Conservation (phyloP, 331 rosid species). For the Quercus phellos region DNA sequence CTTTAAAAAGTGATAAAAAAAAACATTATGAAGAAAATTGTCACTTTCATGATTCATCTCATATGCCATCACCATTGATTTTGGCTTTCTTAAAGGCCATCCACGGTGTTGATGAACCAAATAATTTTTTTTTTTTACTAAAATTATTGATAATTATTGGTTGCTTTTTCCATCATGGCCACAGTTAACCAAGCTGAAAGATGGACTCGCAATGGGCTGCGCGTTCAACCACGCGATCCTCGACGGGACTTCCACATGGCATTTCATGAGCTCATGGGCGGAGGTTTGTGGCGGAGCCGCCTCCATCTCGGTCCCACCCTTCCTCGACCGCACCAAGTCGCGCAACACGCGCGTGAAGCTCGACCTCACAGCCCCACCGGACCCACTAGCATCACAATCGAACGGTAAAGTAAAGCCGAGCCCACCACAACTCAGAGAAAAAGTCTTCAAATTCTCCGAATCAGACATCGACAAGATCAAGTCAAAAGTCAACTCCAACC, state of each 20-base stretch:
- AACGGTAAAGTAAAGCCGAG: conserved; percentile 22
- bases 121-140: no score
- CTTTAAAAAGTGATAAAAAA: no score
- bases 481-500: conserved; percentile 43
- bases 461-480: conserved; percentile 68
- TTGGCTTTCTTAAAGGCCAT: no score
- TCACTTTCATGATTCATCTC: no score
- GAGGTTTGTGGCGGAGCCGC: conserved; percentile 57
- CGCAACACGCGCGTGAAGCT: conserved; percentile 83
- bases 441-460: conserved; percentile 77
- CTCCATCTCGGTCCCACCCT: conserved; percentile 47
- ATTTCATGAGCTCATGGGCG: conserved; percentile 92
- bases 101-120: no score
- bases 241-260: conserved; percentile 93
- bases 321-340: conserved; percentile 65
- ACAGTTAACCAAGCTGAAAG: conserved; percentile 81
- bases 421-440: conserved; percentile 56
- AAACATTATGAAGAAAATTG: no score
- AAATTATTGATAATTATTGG: no score
- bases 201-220: conserved; percentile 81
- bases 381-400: conserved; percentile 10
- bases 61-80: no score
- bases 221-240: conserved; percentile 90
- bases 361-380: conserved; percentile 52
- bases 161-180: not conserved